phyloP scores from a whole-genome alignment of 2,329 filamentous ascomycete genomes.

The Nemania abortiva region DNA sequence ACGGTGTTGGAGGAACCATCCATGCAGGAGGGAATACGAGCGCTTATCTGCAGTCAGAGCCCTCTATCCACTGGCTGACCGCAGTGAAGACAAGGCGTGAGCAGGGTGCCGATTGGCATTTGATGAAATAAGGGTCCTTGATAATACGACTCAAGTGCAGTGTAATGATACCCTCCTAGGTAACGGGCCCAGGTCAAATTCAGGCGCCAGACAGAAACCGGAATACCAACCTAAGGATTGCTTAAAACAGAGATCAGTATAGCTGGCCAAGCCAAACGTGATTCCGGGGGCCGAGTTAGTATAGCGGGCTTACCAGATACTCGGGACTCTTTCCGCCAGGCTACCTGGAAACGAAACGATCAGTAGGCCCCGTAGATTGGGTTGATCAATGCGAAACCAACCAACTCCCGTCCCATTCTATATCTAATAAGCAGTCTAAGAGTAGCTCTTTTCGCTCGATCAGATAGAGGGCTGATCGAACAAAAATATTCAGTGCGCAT shows the following conservation, averaged over 20 bases:
- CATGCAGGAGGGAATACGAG: conserved; percentile 9
- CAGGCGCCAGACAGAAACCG: background rate
- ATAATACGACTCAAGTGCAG: background rate
- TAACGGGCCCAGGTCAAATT: background rate
- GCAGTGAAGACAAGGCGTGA: background rate
- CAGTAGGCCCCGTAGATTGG: background rate
- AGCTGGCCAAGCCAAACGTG: background rate
- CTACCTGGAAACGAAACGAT: background rate
- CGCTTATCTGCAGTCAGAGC: conserved; percentile 2
- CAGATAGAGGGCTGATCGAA: no score
- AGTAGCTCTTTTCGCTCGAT: no score
- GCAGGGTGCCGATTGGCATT: background rate
- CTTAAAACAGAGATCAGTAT: conserved; percentile 17
- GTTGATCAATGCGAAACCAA: background rate
- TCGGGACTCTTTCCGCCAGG: conserved; percentile 22
- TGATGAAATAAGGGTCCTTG: background rate
- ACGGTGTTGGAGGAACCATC: conserved; percentile 7
- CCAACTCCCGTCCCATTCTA: no score
- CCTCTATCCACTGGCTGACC: background rate
- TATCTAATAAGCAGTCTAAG: no score
- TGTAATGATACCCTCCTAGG: background rate
- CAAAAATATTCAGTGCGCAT: no score
- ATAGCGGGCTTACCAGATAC: conserved; percentile 14
- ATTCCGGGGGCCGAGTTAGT: conserved; percentile 7
- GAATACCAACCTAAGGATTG: background rate